Evolutionary conservation across 2,329 filamentous ascomycete species (phyloP), one percentile per base, ranked within the genome.

Genomic region (Aspergillus thermomutatus): DNA sequence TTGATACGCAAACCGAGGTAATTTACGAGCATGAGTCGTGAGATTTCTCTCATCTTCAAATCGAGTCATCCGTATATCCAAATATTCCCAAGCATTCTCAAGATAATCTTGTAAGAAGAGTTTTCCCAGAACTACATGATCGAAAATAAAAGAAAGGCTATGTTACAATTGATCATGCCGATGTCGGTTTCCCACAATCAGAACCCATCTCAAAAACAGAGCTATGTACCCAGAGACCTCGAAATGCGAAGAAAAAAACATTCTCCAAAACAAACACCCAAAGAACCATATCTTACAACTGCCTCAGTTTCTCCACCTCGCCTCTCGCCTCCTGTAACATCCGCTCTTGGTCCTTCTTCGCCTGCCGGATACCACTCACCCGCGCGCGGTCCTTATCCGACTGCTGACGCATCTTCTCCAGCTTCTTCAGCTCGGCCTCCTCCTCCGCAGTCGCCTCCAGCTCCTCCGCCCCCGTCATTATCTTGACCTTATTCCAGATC

Each of bases 271-370:
- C 25, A 55, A 45, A 52, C 27, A 56, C 58, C 34, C n/a, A 51
- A 23, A 41, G 26, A 54, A 41, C 40, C 34, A 49, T 54, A 55
- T 53, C 58, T 64, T 65, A 72, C 54, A 72, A 62, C 60, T 69
- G 63, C 61, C 69, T 72, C 64, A 77, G 61, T 64, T 71, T 76
- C 60, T 77, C 75, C 25, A 76, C 71, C 58, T 77, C 76, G 58
- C 75, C 75, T 58, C 72, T 71, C 25, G 77, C 77, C 58, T 74
- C 75, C 60, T 73, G 69, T 61, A 80, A 61, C 66, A 79, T 74
- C 37, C 70, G 69, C 66, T 77, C 74, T 64, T 79, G 73, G 56
- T 78, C 77, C 66, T 75, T 74, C 66, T 75, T 76, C 34, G 70
- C 71, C 63, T 79, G 75, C 10, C 75, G 70, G 53, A 75, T 75